Percentiles rank a stretch among this genome's conserved stretches.
Conservation (phyloP, 306 rosid genomes). For the Citrullus mucosospermus region DNA sequence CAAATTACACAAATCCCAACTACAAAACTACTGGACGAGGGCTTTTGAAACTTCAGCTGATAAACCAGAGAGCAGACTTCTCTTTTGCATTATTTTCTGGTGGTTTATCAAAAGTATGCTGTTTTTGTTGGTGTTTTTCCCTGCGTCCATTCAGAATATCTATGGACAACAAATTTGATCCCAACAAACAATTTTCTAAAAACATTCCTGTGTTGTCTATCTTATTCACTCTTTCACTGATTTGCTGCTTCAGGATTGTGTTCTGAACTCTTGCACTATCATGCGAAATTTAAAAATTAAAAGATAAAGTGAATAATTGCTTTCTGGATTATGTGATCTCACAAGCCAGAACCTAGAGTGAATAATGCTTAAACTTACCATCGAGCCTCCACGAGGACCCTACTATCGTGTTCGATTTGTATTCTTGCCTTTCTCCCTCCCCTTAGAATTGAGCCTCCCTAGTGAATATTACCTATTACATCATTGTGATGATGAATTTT, state of each 20-base stretch:
- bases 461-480: background rate
- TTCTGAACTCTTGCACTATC: background rate
- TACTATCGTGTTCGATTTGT: background rate
- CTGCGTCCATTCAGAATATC: background rate
- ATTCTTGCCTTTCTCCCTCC: background rate
- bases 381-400: background rate
- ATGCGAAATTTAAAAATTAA: background rate
- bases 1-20: conserved; percentile 47
- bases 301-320: background rate
- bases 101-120: conserved; percentile 51
- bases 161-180: background rate
- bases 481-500: background rate
- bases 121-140: too few relatives aligned
- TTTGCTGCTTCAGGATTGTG: background rate
- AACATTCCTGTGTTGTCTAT: background rate
- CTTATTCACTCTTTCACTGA: background rate
- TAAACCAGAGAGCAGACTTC: conserved; percentile 87
- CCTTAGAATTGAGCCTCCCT: background rate
- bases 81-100: conserved; percentile 75
- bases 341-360: background rate
- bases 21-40: conserved; percentile 64
- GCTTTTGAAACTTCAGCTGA: conserved; percentile 60
- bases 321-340: background rate
- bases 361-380: background rate
- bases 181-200: background rate